These are phyloP conservation scores for Wickerhamiella azyma DNA, from an alignment of 805 yeast species.

Conservation along the genomic window DNA sequence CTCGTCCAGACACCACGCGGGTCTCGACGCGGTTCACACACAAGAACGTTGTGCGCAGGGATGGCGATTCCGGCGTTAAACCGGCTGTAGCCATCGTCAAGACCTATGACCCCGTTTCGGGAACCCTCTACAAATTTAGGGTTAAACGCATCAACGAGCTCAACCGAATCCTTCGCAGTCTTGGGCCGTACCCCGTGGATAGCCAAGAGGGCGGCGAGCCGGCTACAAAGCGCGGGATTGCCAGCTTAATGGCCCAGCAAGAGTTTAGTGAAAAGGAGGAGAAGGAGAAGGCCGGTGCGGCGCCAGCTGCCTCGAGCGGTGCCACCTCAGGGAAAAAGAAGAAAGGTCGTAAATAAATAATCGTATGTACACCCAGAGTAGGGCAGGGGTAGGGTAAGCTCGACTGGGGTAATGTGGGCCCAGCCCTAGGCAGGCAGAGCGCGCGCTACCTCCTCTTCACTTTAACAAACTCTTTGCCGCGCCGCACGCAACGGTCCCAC, in stretches of 20 bases:
- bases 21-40: slow-evolving; percentile 28
- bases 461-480: no score
- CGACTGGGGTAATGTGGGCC: no score
- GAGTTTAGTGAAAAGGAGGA: slow-evolving; percentile 15
- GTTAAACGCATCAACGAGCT: slow-evolving; percentile 60
- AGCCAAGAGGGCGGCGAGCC: slow-evolving; percentile 9
- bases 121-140: slow-evolving; percentile 43
- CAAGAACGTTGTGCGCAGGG: slow-evolving; percentile 18
- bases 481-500: neutral
- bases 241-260: slow-evolving; percentile 21
- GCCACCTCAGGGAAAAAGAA: neutral
- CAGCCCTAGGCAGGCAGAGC: no score
- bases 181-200: slow-evolving; percentile 36
- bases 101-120: slow-evolving; percentile 50
- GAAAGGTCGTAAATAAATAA: neutral
- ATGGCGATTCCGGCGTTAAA: slow-evolving; percentile 19
- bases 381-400: no score
- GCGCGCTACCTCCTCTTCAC: no score
- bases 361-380: no score
- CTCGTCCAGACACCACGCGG: slow-evolving; percentile 29
- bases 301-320: no score
- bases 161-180: slow-evolving; percentile 52
- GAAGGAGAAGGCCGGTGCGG: slow-evolving; percentile 5
- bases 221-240: slow-evolving; percentile 21
- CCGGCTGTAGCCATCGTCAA: slow-evolving; percentile 37